Conservation (phyloP, 2,329 filamentous ascomycete species). For the Curvularia hawaiiensis region DNA sequence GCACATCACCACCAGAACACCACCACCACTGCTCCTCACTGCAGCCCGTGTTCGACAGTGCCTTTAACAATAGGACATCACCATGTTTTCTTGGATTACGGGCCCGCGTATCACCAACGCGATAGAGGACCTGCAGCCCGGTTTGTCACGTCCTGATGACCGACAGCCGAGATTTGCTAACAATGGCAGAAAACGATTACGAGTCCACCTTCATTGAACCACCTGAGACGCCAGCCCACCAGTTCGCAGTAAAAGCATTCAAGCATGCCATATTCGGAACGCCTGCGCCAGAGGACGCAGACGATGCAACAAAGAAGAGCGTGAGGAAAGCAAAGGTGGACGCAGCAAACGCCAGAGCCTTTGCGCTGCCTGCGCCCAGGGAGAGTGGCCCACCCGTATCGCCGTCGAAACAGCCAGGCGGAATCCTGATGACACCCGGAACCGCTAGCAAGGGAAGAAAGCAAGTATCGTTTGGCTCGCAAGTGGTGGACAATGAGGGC, state of each 20-base stretch:
- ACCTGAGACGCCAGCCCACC: constrained; percentile 68
- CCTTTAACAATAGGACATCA: background rate
- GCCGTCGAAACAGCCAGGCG: constrained; percentile 61
- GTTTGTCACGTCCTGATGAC: constrained; percentile 22
- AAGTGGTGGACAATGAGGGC: constrained; percentile 61
- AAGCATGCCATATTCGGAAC: constrained; percentile 69
- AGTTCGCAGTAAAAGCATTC: constrained; percentile 71
- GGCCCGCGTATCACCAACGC: constrained; percentile 46
- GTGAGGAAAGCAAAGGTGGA: constrained; percentile 36
- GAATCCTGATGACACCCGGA: constrained; percentile 68
- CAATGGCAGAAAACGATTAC: constrained; percentile 34
- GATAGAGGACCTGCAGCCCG: constrained; percentile 44
- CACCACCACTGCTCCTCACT: background rate
- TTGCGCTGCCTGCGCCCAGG: constrained; percentile 27
- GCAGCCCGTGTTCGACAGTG: background rate
- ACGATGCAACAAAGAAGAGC: constrained; percentile 27
- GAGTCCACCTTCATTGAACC: constrained; percentile 57
- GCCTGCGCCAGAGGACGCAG: constrained; percentile 57
- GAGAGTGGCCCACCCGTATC: constrained; percentile 44
- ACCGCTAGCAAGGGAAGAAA: constrained; percentile 62
- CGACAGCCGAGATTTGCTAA: constrained; percentile 18
- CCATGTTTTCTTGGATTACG: constrained; percentile 49
- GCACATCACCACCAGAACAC: constrained; percentile 13
- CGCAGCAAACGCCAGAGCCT: constrained; percentile 30
- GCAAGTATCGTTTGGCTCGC: constrained; percentile 64